Percentiles rank a stretch among this genome's conserved stretches.
Evolutionary conservation across 2,329 filamentous ascomycete species (phyloP).

Genomic region (Monosporascus sp.): DNA sequence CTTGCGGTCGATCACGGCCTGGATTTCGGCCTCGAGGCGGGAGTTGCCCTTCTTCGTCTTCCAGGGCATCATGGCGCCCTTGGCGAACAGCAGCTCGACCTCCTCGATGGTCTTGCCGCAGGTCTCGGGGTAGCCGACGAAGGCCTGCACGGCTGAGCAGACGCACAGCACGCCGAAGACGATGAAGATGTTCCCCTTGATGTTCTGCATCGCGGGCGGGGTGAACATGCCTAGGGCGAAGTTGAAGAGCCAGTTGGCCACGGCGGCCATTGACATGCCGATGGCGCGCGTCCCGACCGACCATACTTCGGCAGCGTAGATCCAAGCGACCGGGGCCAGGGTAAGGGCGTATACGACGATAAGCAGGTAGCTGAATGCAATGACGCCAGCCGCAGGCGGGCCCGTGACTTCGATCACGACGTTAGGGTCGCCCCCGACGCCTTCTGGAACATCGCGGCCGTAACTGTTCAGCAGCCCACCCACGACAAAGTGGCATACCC

Average conservation of each 20-base stretch:
- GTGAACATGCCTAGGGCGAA: slow-evolving; percentile 56
- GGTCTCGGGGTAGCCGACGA: slow-evolving; percentile 31
- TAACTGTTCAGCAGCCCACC: slow-evolving; percentile 46
- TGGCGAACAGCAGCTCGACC: slow-evolving; percentile 29
- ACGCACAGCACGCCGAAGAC: slow-evolving; percentile 34
- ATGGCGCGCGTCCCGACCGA: slow-evolving; percentile 55
- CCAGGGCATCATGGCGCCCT: slow-evolving; percentile 32
- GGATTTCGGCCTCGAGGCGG: slow-evolving; percentile 23
- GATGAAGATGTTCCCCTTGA: slow-evolving; percentile 46
- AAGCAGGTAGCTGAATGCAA: slow-evolving; percentile 60
- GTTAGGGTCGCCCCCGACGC: slow-evolving; percentile 45
- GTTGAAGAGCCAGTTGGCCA: slow-evolving; percentile 53
- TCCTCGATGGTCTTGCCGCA: slow-evolving; percentile 36
- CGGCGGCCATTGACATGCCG: slow-evolving; percentile 52
- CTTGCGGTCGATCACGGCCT: slow-evolving; percentile 22
- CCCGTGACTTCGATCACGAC: slow-evolving; percentile 48
- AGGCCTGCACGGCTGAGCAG: slow-evolving; percentile 28
- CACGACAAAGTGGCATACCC: slow-evolving; percentile 51
- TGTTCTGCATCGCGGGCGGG: slow-evolving; percentile 53
- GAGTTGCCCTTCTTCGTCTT: slow-evolving; percentile 29
- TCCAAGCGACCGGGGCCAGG: slow-evolving; percentile 58
- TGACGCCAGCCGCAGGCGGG: slow-evolving; percentile 53
- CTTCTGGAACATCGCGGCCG: slow-evolving; percentile 35
- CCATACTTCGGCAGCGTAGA: slow-evolving; percentile 62
- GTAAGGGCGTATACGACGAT: slow-evolving; percentile 61